These are phyloP conservation scores for Globisporangium polare DNA, from an alignment of 352 stramenopile species.

Conservation along the genomic window DNA sequence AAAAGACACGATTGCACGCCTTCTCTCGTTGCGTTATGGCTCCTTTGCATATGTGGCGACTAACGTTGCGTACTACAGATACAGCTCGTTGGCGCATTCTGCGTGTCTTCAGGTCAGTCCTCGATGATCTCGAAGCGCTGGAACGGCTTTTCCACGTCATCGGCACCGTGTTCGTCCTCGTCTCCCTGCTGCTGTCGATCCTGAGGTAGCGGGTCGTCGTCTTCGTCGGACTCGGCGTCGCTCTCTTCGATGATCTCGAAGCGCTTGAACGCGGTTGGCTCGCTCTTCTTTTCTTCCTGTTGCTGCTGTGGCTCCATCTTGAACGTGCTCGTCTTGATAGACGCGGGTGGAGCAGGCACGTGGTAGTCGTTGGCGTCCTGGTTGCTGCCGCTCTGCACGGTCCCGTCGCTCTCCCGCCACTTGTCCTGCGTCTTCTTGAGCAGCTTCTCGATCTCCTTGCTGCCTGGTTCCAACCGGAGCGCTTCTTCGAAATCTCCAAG, in stretches of 20 bases:
- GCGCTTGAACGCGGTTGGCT: slow-evolving; percentile 36
- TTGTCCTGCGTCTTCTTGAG: slow-evolving; percentile 72
- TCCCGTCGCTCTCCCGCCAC: slow-evolving; percentile 60
- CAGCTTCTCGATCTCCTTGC: slow-evolving; percentile 75
- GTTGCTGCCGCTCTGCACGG: slow-evolving; percentile 17
- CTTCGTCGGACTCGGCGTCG: slow-evolving; percentile 19
- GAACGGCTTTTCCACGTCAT: slow-evolving; percentile 21
- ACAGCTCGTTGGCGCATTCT: neutral
- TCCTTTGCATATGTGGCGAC: neutral
- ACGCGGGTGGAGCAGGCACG: neutral
- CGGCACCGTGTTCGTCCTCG: slow-evolving; percentile 6
- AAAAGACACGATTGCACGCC: slow-evolving; percentile 1
- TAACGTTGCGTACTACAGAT: too few relatives aligned
- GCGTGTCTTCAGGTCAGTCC: slow-evolving; percentile 20
- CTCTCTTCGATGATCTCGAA: slow-evolving; percentile 71
- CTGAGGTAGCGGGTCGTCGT: neutral
- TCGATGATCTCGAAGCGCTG: slow-evolving; percentile 55
- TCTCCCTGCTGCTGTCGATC: slow-evolving; percentile 4
- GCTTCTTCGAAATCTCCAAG: slow-evolving; percentile 79
- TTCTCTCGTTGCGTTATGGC: neutral
- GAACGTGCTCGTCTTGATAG: neutral
- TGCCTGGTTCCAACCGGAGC: slow-evolving; percentile 57
- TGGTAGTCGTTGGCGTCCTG: slow-evolving; percentile 16
- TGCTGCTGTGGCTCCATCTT: slow-evolving; percentile 7
- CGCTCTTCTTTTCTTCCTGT: neutral